These are phyloP conservation scores for Bacidia rubella DNA, from an alignment of 495 filamentous ascomycete species.

Conservation along the genomic window DNA sequence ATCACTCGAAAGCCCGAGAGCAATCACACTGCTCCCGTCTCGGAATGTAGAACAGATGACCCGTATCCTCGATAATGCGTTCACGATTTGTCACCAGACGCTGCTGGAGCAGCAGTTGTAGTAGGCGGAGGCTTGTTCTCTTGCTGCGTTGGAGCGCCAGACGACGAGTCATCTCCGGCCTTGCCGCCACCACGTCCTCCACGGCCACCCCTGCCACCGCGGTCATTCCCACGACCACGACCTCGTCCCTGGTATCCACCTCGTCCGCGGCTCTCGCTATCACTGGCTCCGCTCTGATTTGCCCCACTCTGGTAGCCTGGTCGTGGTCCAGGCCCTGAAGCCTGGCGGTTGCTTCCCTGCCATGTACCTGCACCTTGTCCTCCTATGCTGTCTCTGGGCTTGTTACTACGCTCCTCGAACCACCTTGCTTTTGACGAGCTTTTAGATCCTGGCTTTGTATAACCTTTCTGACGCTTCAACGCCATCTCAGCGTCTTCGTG, in stretches of 20 bases:
- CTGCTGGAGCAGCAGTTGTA: conserved; percentile 10
- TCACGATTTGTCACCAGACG: conserved; percentile 12
- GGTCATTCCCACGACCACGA: conserved; percentile 27
- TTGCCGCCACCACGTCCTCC: conserved; percentile 34
- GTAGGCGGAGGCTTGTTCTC: conserved; percentile 11
- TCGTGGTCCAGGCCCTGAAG: conserved; percentile 35
- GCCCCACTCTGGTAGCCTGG: conserved; percentile 67
- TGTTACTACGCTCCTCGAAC: conserved; percentile 50
- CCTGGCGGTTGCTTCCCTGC: conserved; percentile 52
- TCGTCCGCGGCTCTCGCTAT: conserved; percentile 62
- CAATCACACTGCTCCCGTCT: neutral
- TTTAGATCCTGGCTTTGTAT: neutral
- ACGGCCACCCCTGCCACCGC: conserved; percentile 31
- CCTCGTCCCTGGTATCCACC: conserved; percentile 22
- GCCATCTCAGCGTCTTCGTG: conserved; percentile 65
- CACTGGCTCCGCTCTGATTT: conserved; percentile 67
- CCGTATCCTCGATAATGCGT: neutral
- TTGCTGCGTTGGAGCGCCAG: conserved; percentile 7
- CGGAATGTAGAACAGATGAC: neutral
- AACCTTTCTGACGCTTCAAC: conserved; percentile 43
- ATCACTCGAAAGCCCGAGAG: neutral
- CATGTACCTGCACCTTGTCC: conserved; percentile 56
- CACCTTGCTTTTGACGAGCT: conserved; percentile 54
- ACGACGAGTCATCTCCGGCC: neutral
- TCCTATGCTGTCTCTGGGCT: conserved; percentile 30